These are phyloP conservation scores for Penicillium carneum DNA, from an alignment of 2,329 filamentous ascomycete species.

Conservation along the genomic window DNA sequence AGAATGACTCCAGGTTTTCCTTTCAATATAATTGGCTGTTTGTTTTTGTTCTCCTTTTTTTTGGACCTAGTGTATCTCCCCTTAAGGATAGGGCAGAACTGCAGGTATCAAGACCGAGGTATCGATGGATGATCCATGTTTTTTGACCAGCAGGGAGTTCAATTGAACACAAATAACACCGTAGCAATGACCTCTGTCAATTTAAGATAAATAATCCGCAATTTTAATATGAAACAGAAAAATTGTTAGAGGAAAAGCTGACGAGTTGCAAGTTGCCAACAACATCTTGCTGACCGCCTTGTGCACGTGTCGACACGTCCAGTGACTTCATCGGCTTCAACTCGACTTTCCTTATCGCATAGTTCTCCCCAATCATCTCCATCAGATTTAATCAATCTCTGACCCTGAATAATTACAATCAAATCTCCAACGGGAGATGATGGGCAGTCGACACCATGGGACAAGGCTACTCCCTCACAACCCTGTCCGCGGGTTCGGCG, in stretches of 20 bases:
- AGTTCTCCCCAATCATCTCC: neutral
- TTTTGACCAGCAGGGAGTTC: neutral
- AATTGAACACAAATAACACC: neutral
- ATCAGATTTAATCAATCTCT: neutral
- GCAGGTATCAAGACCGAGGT: slow-evolving; percentile 15
- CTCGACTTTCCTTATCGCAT: slow-evolving; percentile 15
- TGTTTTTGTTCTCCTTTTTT: neutral
- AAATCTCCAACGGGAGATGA: slow-evolving; percentile 39
- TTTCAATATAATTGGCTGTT: neutral
- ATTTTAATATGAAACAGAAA: neutral
- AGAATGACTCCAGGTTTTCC: neutral
- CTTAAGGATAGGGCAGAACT: slow-evolving; percentile 5
- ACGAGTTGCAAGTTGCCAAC: slow-evolving; percentile 10
- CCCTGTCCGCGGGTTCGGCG: slow-evolving; percentile 87
- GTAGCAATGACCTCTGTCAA: neutral
- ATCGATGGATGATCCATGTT: neutral
- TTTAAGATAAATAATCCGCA: neutral
- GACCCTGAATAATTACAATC: neutral
- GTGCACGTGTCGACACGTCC: slow-evolving; percentile 31
- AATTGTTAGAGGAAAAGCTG: neutral
- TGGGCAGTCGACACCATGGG: slow-evolving; percentile 70
- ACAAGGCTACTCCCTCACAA: slow-evolving; percentile 92
- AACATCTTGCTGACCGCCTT: slow-evolving; percentile 31
- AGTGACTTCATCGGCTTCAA: slow-evolving; percentile 34
- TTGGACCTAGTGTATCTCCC: neutral